These are phyloP conservation scores for Canavalia gladiata DNA, from an alignment of 306 rosid species.

Conservation along the genomic window DNA sequence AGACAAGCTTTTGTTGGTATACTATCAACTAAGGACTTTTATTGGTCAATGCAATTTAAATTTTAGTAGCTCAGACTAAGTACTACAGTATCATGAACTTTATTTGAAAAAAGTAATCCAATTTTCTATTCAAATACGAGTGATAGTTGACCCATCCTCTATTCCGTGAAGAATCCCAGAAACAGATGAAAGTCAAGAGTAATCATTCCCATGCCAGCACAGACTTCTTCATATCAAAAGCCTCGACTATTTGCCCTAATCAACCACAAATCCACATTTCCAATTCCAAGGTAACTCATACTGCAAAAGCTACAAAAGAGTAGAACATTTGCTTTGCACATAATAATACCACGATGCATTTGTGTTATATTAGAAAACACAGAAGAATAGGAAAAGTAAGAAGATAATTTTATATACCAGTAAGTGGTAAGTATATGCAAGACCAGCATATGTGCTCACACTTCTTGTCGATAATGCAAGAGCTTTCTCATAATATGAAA, in stretches of 20 bases:
- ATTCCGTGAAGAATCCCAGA: constrained; percentile 37
- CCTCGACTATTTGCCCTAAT: not conserved
- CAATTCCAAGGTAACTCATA: constrained; percentile 7
- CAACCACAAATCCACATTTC: constrained; percentile 21
- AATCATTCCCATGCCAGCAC: constrained; percentile 1
- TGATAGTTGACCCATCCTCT: not conserved
- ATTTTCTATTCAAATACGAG: constrained; percentile 26
- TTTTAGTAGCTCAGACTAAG: not conserved
- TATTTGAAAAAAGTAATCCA: not conserved
- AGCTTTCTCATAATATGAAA: constrained; percentile 88
- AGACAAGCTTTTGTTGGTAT: not conserved
- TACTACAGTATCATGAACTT: not conserved
- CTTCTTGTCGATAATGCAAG: constrained; percentile 85
- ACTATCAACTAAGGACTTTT: constrained; percentile 14
- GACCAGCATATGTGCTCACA: constrained; percentile 95
- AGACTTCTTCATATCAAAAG: not conserved
- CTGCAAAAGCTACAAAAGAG: not conserved
- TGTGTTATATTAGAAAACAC: not conserved
- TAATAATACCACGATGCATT: not conserved
- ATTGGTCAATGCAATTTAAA: constrained; percentile 29
- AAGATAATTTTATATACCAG: constrained; percentile 62
- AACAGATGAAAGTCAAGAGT: not conserved
- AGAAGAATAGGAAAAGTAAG: constrained; percentile 6
- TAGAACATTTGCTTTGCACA: constrained; percentile 25
- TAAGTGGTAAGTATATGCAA: constrained; percentile 93